Evolutionary conservation across 2,329 filamentous ascomycete species (phyloP), one percentile per base, ranked within the genome.

Genomic region (Cordyceps farinosa): DNA sequence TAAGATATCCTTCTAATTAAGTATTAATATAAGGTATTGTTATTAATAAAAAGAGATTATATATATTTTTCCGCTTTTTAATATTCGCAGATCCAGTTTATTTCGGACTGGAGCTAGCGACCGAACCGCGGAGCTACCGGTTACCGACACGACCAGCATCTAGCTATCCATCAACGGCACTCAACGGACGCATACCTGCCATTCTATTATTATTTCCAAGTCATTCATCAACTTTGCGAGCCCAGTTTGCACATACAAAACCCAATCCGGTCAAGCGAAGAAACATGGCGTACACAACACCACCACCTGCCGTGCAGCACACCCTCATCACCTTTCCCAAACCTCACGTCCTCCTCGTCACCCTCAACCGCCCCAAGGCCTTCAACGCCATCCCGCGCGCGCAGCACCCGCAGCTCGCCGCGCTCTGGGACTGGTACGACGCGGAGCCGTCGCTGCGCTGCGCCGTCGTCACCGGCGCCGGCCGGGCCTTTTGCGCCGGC

Each of bases 401-500:
- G 4, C 78, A 79, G 70, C 83, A 87, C 73, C 72, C 74, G 61
- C 77, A 78, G 60, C 78, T 87, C 42, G 77, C 78, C 64, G 65
- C 67, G 1, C 76, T 85, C 32, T 88, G 81, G 78, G 71, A 76
- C 17, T 89, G 85, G 82, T 88, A 84, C 72, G 88, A 90, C 70
- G 71, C 70, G n/a, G 82, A 90, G 72, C 82, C 86, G 1, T 74
- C 74, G 1, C 79, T 90, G 53, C 82, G 84, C 52, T 86, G 84
- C 70, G 87, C 84, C 52, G 79, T 90, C 2, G 70, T 90, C 52
- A 89, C 87, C 0, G 88, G 88, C 27, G 75, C 77, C 0, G 87
- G 86, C 0, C 78, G 85, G 10, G 86, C 87, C 0, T 90, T 90
- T 69, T 90, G 86, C 72, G 86, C 87, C 0, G 88, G 88, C 17